Percentiles rank a stretch among this genome's conserved stretches.
Conservation (phyloP, 2,329 filamentous ascomycete species). For the Plenodomus lindquistii region DNA sequence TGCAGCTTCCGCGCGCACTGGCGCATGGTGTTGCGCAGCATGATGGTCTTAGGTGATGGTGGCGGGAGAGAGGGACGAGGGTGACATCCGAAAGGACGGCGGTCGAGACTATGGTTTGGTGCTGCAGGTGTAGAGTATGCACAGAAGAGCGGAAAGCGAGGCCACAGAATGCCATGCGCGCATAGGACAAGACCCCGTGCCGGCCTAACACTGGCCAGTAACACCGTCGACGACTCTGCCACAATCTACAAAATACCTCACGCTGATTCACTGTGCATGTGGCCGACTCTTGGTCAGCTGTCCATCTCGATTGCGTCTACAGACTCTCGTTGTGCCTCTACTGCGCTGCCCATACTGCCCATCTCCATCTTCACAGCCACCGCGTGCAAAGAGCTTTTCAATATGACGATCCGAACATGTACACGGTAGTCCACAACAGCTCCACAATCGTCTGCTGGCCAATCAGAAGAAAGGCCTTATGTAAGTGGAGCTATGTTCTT, state of each 20-base stretch:
- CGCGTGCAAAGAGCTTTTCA: not conserved
- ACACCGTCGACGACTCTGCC: not conserved
- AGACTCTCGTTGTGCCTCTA: not conserved
- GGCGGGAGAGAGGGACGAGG: constrained; percentile 22
- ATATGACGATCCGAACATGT: not conserved
- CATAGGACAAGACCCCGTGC: constrained; percentile 9
- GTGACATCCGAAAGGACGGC: constrained; percentile 37
- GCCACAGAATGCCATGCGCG: not conserved
- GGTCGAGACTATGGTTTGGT: not conserved
- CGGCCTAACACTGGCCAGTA: constrained; percentile 17
- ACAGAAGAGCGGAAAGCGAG: constrained; percentile 22
- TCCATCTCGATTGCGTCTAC: not conserved
- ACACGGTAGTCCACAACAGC: not conserved
- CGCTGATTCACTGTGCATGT: not conserved
- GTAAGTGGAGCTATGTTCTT: not conserved
- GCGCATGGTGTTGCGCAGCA: constrained; percentile 72
- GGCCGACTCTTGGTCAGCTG: not conserved
- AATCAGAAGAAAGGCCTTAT: not conserved
- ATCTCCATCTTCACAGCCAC: not conserved
- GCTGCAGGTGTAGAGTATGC: not conserved
- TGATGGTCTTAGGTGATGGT: constrained; percentile 50
- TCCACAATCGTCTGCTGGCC: not conserved
- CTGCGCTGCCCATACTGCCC: not conserved
- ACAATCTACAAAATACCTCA: not conserved
- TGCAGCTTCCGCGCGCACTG: constrained; percentile 68